A percentile compares a stretch with the other conserved stretches of the same genome.
Conservation (phyloP, 495 filamentous ascomycete species). For the Cryomyces minteri region DNA sequence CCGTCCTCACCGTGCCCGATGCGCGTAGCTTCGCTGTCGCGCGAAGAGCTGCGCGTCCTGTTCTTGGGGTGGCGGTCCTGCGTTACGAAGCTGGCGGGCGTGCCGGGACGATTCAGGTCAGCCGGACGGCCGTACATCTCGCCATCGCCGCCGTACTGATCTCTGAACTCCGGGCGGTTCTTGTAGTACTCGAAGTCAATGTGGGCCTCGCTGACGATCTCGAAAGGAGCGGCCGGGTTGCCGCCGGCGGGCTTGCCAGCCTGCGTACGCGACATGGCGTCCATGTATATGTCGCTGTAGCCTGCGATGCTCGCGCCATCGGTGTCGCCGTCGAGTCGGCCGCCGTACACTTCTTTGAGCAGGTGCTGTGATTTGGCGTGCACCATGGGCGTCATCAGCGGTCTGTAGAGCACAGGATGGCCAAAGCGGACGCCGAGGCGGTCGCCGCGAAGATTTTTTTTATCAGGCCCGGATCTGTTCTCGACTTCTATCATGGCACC, state of each 20-base stretch:
- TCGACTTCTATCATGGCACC: constrained; percentile 37
- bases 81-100: constrained; percentile 9
- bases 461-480: constrained; percentile 29
- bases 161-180: constrained; percentile 69
- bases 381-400: constrained; percentile 89
- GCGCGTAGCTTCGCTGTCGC: constrained; percentile 10
- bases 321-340: constrained; percentile 44
- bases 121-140: constrained; percentile 17
- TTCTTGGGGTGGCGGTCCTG: constrained; percentile 1
- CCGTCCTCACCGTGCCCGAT: constrained; percentile 6
- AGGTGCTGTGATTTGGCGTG: constrained; percentile 73
- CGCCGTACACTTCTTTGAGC: constrained; percentile 62
- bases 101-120: constrained; percentile 15
- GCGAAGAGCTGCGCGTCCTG: constrained; percentile 7
- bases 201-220: constrained; percentile 75
- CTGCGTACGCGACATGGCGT: constrained; percentile 56
- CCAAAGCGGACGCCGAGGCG: constrained; percentile 69
- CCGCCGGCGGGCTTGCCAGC: constrained; percentile 44
- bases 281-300: constrained; percentile 48
- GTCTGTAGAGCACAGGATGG: constrained; percentile 76
- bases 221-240: constrained; percentile 39
- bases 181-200: constrained; percentile 91
- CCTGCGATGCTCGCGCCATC: constrained; percentile 20
- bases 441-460: constrained; percentile 36
- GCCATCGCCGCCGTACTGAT: constrained; percentile 64